A percentile compares a stretch with the other conserved stretches of the same genome.
phyloP scores from a whole-genome alignment of 305 asterid genomes.

The Fraxinus dipetala region DNA sequence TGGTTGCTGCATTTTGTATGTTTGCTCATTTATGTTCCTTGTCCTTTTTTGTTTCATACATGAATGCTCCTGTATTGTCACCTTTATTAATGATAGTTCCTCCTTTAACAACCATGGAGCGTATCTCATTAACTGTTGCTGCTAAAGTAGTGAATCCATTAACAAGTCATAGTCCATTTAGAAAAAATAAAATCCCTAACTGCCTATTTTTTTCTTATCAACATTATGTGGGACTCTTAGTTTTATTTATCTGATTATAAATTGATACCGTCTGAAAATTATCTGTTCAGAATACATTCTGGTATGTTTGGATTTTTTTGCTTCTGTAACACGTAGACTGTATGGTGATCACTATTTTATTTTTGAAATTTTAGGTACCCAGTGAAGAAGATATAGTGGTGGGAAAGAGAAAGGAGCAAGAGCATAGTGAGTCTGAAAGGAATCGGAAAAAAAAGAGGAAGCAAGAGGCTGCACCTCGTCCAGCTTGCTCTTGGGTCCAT shows the following conservation, averaged over 20 bases:
- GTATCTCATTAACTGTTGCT: not conserved
- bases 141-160: not conserved
- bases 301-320: not conserved
- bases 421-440: conserved; percentile 59
- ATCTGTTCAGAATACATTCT: not conserved
- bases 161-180: not conserved
- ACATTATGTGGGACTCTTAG: not conserved
- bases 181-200: not conserved
- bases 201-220: not conserved
- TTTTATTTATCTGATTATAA: not conserved
- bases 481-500: conserved; percentile 98
- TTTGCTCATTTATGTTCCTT: not conserved
- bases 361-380: conserved; percentile 40
- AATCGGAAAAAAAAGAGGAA: conserved; percentile 71
- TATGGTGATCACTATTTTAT: conserved; percentile 14
- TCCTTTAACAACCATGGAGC: not conserved
- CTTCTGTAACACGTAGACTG: conserved; percentile 8
- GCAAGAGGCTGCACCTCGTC: conserved; percentile 68
- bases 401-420: conserved; percentile 61
- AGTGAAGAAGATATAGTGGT: conserved; percentile 54
- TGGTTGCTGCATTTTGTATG: conserved; percentile 14
- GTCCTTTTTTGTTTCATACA: not conserved
- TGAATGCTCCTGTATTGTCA: not conserved
- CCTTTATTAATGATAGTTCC: not conserved
- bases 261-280: not conserved